Base-by-base conservation (phyloP, 2,329 filamentous ascomycete species). In the Penicillium paneum region DNA sequence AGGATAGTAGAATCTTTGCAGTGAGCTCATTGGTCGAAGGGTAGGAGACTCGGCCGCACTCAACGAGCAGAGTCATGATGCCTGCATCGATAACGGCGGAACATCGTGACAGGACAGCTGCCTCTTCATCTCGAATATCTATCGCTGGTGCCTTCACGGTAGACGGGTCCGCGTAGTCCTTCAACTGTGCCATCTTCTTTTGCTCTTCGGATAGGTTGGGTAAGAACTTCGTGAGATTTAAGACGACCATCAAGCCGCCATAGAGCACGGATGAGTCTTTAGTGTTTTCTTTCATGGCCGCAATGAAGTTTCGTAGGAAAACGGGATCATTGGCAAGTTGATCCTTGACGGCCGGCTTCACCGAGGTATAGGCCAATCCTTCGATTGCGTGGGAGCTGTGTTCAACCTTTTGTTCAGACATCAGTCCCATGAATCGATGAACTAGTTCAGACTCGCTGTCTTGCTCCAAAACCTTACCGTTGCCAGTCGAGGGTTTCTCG, bases 141-240 rank as follows among this genome's bases (percentile, higher is more conserved):
- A 79, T 70, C 19, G 72, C 69, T 1, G 77, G 31, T 73, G n/a
- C 83, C 66, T 90, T 91, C 5, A 85, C 84, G 0, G 90, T 87
- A 67, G 86, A 86, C 0, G 91, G 89, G 68, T 96, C 90, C 13
- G 94, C 94, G 66, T 97, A 99, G 2, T 91, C 90, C 77, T 96
- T 97, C 41, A 99, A 82, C 70, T 99, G 90, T 6, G 83, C 83
- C 77, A 99, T 90, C 67, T 90, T 91, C 76, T 93, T 94, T 66
- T 97, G 88, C 72, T 99, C 94, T 59, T 97, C 93, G 0, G 90
- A 87, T 38, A 92, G 79, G 8, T 79, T 78, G 7, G 91, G 91
- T 38, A 84, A 81, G 69, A 96, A 97, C 29, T 83, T 81, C 13
- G 91, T 96, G 48, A 99, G 77, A 67, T 97, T 97, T 51, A 85